Evolutionary conservation across 208 protist genomes (phyloP).

Genomic region (Novymonas esmeraldas): DNA sequence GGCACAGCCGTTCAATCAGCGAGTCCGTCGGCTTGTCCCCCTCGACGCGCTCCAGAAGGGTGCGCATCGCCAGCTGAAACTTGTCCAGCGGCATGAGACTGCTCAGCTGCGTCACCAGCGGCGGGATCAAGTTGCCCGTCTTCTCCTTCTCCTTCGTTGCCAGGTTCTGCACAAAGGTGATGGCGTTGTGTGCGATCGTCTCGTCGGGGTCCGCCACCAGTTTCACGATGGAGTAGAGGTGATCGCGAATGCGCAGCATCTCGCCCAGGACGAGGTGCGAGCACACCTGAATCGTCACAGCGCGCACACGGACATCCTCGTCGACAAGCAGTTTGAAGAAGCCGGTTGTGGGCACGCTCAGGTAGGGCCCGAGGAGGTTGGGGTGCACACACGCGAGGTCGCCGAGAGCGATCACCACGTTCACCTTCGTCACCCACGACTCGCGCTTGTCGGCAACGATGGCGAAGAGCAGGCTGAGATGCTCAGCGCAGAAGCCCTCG

Average conservation of each 20-base stretch:
- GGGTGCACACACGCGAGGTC: slow-evolving; percentile 91
- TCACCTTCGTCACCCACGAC: slow-evolving; percentile 89
- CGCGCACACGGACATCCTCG: slow-evolving; percentile 84
- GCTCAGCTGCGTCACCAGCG: slow-evolving; percentile 78
- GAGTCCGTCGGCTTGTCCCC: slow-evolving; percentile 91
- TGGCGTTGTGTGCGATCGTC: slow-evolving; percentile 81
- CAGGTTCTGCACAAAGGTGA: slow-evolving; percentile 90
- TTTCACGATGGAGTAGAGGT: slow-evolving; percentile 87
- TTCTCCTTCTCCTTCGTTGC: slow-evolving; percentile 90
- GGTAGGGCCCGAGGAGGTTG: slow-evolving; percentile 81
- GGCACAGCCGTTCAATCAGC: slow-evolving; percentile 84
- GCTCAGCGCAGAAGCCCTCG: slow-evolving; percentile 68
- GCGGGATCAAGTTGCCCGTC: slow-evolving; percentile 89
- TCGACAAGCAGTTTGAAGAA: slow-evolving; percentile 88
- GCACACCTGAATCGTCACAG: slow-evolving; percentile 92
- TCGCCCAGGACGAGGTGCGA: slow-evolving; percentile 90
- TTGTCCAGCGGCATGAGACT: slow-evolving; percentile 77
- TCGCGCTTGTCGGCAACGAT: slow-evolving; percentile 76
- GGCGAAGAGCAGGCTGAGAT: slow-evolving; percentile 81
- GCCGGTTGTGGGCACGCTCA: slow-evolving; percentile 71
- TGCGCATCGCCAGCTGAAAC: slow-evolving; percentile 86
- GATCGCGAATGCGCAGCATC: slow-evolving; percentile 90
- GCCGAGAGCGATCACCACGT: slow-evolving; percentile 86
- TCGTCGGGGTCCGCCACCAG: slow-evolving; percentile 88
- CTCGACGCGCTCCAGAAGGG: slow-evolving; percentile 86